phyloP scores from a whole-genome alignment of 2,329 filamentous ascomycete genomes.

The Penicillium sp. region DNA sequence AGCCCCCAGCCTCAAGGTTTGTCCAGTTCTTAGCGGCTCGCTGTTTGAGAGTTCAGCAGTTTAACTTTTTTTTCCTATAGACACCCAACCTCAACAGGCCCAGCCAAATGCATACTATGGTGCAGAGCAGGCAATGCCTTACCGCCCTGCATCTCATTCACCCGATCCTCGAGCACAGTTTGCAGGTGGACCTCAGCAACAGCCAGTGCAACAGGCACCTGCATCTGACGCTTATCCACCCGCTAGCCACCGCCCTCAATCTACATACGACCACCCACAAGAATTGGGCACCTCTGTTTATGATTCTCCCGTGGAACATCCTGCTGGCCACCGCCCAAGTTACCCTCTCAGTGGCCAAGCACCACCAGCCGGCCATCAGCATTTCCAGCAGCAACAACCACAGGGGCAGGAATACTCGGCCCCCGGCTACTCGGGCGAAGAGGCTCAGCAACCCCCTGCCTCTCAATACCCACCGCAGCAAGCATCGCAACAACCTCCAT shows the following conservation, averaged over 20 bases:
- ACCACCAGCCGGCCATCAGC: conserved; percentile 28
- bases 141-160: conserved; percentile 41
- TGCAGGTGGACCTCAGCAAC: conserved; percentile 36
- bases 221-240: conserved; percentile 47
- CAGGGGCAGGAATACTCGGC: conserved; percentile 41
- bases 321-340: conserved; percentile 31
- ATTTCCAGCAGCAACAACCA: conserved; percentile 28
- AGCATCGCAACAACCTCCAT: conserved; percentile 30
- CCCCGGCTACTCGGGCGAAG: conserved; percentile 40
- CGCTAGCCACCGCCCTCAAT: conserved; percentile 59
- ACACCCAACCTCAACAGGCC: conserved; percentile 42
- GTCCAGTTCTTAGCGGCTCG: conserved; percentile 5
- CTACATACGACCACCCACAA: conserved; percentile 70
- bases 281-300: conserved; percentile 77
- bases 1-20: conserved; percentile 52
- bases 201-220: conserved; percentile 49
- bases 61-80: conserved; percentile 13
- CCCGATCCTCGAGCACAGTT: conserved; percentile 41
- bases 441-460: conserved; percentile 23
- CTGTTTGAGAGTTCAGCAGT: no score
- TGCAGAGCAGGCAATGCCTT: conserved; percentile 52
- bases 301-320: conserved; percentile 65
- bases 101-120: conserved; percentile 64
- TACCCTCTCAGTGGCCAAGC: conserved; percentile 32
- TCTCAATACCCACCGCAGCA: conserved; percentile 21